These are phyloP conservation scores for Beauveria australis DNA, from an alignment of 2,329 filamentous ascomycete genomes.

Conservation along the genomic window DNA sequence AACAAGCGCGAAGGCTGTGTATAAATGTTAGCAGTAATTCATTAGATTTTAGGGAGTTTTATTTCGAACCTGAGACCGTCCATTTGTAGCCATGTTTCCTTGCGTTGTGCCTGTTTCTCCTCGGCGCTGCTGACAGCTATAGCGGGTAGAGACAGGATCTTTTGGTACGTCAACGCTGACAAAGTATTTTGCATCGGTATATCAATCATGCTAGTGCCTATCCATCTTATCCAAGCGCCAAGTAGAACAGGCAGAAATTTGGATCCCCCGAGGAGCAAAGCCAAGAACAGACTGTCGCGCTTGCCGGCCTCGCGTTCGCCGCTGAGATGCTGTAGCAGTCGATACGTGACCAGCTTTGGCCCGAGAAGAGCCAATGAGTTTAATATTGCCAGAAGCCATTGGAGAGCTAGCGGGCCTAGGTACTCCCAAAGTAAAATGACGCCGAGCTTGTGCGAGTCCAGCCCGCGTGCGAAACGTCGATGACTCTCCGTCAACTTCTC, in stretches of 20 bases:
- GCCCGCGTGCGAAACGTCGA: neutral
- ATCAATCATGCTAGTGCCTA: neutral
- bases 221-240: neutral
- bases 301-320: neutral
- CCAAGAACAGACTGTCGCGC: neutral
- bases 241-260: neutral
- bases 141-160: neutral
- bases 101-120: neutral
- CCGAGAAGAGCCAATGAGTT: neutral
- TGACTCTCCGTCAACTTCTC: neutral
- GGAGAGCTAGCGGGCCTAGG: neutral
- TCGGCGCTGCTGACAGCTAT: neutral
- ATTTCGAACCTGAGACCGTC: neutral
- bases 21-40: neutral
- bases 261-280: neutral
- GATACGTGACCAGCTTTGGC: neutral
- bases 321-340: neutral
- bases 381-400: neutral
- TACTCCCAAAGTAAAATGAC: neutral
- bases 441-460: neutral
- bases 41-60: neutral
- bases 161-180: neutral
- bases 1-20: neutral
- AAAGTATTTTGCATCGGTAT: neutral
- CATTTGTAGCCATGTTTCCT: neutral